phyloP scores from a whole-genome alignment of 2,329 filamentous ascomycete genomes.

The Aureobasidium sp. region DNA sequence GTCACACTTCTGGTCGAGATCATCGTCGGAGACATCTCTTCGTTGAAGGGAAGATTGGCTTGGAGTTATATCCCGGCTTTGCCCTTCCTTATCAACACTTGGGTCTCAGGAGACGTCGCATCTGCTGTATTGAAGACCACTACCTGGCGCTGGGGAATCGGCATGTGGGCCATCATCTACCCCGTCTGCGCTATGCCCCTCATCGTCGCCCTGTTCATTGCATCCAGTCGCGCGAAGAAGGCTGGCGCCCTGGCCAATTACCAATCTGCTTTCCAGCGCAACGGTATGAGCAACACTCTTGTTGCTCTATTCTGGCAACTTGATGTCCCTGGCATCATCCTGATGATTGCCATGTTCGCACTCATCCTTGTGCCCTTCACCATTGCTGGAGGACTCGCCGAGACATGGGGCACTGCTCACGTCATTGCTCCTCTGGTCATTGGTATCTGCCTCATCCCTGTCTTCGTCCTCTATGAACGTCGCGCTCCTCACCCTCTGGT shows the following conservation, averaged over 20 bases:
- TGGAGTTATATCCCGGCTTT: constrained; percentile 58
- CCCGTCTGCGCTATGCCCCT: constrained; percentile 56
- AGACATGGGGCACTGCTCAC: constrained; percentile 31
- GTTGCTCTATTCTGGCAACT: constrained; percentile 51
- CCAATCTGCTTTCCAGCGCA: constrained; percentile 38
- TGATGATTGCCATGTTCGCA: constrained; percentile 54
- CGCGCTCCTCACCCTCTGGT: constrained; percentile 35
- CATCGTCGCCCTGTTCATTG: constrained; percentile 45
- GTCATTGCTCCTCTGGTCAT: constrained; percentile 38
- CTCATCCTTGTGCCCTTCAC: constrained; percentile 65
- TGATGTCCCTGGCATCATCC: constrained; percentile 52
- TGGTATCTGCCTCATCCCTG: constrained; percentile 31
- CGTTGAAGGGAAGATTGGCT: constrained; percentile 54
- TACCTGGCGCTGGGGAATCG: constrained; percentile 61
- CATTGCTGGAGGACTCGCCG: constrained; percentile 35
- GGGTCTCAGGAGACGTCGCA: constrained; percentile 55
- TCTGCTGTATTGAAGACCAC: constrained; percentile 41
- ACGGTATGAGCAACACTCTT: constrained; percentile 33
- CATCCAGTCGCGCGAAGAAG: constrained; percentile 47
- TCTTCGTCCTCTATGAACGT: constrained; percentile 35
- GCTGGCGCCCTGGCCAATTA: constrained; percentile 42
- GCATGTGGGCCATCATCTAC: constrained; percentile 58
- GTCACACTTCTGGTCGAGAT: constrained; percentile 57
- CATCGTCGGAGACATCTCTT: constrained; percentile 58
- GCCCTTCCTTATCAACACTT: constrained; percentile 56